Base-by-base conservation (phyloP, 2,329 filamentous ascomycete species). In the Calycina herbarum region DNA sequence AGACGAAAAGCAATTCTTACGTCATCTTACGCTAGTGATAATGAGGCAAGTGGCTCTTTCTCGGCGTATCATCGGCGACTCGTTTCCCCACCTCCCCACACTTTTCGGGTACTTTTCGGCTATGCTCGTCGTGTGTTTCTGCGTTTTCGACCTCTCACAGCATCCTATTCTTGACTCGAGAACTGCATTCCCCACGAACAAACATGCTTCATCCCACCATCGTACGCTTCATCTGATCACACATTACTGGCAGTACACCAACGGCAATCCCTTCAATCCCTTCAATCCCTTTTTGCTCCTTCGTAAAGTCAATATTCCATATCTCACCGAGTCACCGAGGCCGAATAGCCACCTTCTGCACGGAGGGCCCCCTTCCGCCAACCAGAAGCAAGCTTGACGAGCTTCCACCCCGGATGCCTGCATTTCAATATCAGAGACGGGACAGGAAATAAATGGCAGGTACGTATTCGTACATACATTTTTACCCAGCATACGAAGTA, bases 121-220 rank as follows among this genome's bases (percentile, higher is more conserved):
- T 11, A 57, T 61, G 64, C 64, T 64, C 64, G 40, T 66, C 64
- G 64, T 64, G 40, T 66, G 61, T 64, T 66, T 38, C n/a, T 24
- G 31, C 51, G 48, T 57, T 33, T 40, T 45, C 59, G 54, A 51
- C 64, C 64, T 65, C 64, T 65, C 40, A 62, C 42, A 60, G 51
- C 59, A 35, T 38, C 27, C 31, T 38, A 13, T 35, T 42, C 7
- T 38, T 5, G 31, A 29, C 20, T 27, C 24, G 6, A 20, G 31
- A 54, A 51, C 8, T 31, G 15, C 31, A 61, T 48, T 58, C 59
- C 59, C 54, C 59, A 40, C 54, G 35, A 60, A 59, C 57, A 54
- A 59, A 62, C 33, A 33, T 33, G 31, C 51, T 35, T 8, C 40
- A 27, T 29, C 11, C 24, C 31, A 20, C 59, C 35, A 13, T 48